These are phyloP conservation scores for Penicillium sp. DNA, from an alignment of 2,329 filamentous ascomycete genomes.

Conservation along the genomic window DNA sequence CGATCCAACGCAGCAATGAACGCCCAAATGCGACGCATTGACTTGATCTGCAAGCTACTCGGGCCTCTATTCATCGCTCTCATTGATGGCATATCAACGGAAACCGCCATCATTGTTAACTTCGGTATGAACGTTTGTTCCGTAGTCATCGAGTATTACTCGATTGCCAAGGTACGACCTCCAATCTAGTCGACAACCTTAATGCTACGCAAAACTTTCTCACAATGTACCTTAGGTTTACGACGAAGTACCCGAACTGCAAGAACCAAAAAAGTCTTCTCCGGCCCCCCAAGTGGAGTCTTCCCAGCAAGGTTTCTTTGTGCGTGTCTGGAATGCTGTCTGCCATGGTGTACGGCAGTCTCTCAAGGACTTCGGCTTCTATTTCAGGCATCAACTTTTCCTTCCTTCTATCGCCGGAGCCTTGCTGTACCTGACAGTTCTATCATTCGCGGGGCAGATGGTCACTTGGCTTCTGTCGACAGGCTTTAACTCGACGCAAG, in stretches of 20 bases:
- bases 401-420: constrained; percentile 49
- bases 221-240: constrained; percentile 20
- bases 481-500: constrained; percentile 33
- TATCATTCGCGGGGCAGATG: constrained; percentile 56
- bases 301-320: neutral
- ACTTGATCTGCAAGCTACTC: constrained; percentile 56
- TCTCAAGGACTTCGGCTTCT: constrained; percentile 4
- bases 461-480: constrained; percentile 53
- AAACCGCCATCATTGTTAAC: constrained; percentile 48
- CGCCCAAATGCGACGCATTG: constrained; percentile 55
- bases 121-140: constrained; percentile 46
- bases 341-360: neutral
- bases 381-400: constrained; percentile 24
- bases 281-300: neutral
- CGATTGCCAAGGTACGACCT: constrained; percentile 26
- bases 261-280: constrained; percentile 1
- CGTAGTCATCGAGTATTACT: constrained; percentile 35
- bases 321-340: neutral
- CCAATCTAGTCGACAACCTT: neutral
- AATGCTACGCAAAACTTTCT: neutral
- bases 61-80: constrained; percentile 54
- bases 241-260: constrained; percentile 4
- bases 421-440: constrained; percentile 54
- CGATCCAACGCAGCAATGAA: neutral
- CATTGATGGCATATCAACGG: constrained; percentile 45